Evolutionary conservation across 805 yeast species (phyloP).

Genomic region (Candida incommunis): DNA sequence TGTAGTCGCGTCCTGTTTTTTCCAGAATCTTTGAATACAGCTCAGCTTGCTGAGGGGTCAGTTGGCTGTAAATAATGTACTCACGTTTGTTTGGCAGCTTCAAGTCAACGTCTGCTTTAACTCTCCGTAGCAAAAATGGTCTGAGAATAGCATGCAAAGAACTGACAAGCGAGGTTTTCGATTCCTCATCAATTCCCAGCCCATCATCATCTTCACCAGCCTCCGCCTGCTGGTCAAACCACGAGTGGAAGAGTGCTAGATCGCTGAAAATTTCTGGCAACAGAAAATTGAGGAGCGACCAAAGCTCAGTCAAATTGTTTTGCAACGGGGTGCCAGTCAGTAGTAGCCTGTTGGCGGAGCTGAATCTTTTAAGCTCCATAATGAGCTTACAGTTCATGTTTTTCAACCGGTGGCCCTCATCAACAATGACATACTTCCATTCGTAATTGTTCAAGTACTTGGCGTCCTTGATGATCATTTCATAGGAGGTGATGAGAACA

Average conservation of each 20-base stretch:
- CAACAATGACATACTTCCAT: slow-evolving; percentile 84
- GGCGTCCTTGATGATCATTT: slow-evolving; percentile 59
- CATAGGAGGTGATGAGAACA: slow-evolving; percentile 71
- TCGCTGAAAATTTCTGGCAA: slow-evolving; percentile 90
- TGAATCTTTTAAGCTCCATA: slow-evolving; percentile 49
- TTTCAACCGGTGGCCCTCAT: slow-evolving; percentile 90
- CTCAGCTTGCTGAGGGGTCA: slow-evolving; percentile 49
- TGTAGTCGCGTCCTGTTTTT: slow-evolving; percentile 22
- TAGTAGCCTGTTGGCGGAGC: slow-evolving; percentile 50
- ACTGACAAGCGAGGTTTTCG: slow-evolving; percentile 47
- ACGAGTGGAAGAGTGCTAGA: slow-evolving; percentile 73
- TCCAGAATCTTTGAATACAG: slow-evolving; percentile 39
- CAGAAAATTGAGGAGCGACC: slow-evolving; percentile 85
- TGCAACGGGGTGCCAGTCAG: slow-evolving; percentile 96
- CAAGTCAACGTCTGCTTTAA: slow-evolving; percentile 58
- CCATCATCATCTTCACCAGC: slow-evolving; percentile 13
- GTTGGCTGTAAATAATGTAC: slow-evolving; percentile 60
- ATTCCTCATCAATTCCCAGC: slow-evolving; percentile 37
- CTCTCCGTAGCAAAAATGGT: slow-evolving; percentile 74
- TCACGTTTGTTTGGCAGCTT: slow-evolving; percentile 81
- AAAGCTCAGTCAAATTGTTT: slow-evolving; percentile 75
- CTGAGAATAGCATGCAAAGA: slow-evolving; percentile 77
- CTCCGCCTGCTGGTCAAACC: slow-evolving; percentile 63
- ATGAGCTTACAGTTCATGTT: slow-evolving; percentile 70
- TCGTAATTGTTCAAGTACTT: slow-evolving; percentile 32